Evolutionary conservation across 495 filamentous ascomycete genomes (phyloP), one percentile per base, ranked within the genome.

Genomic region (Penicillium herquei): DNA sequence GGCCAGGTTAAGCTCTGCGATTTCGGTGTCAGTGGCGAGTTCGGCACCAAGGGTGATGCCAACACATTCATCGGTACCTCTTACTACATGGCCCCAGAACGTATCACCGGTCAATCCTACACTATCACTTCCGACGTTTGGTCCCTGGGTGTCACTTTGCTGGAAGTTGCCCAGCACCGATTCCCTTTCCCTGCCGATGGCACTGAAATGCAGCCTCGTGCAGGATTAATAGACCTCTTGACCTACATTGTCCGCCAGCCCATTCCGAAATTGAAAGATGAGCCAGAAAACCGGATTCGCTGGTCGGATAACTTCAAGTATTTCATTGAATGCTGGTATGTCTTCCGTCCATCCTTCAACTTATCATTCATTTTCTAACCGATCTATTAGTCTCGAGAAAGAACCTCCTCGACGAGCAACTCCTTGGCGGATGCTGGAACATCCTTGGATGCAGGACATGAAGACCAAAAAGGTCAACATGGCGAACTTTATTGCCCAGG

Each of bases 21-120:
- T 72, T 98, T 98, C 62, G 94, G 94, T 61, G 94, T 98, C 52
- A 92, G 88, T 51, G 94, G 94, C 55, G 95, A 98, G 74, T 96
- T 96, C 70, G 94, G 94, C 57, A 98, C 94, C 50, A 97, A 97
- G 69, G 94, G 94, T 32, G 95, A 97, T 67, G 94, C 94, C 56
- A 97, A 97, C 72, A 98, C 94, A 5, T 98, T 98, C 67, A 98
- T 98, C 67, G 94, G 94, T 21, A 98, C 94, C 34, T 95, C 90
- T 16, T 98, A 98, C 71, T 98, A 98, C 77, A 98, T 98, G 94
- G 95, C 94, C 5, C 94, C 94, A 0, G 94, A 98, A 70, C 87
- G 94, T 43, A 98, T 98, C 71, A 96, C 92, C 2, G 94, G 94
- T 47, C 90, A 97, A 75, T 90, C 87, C 13, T 98, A 98, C 71